These are phyloP conservation scores for Ogataea trehaloabstinens DNA, from an alignment of 805 yeast species.

Conservation along the genomic window DNA sequence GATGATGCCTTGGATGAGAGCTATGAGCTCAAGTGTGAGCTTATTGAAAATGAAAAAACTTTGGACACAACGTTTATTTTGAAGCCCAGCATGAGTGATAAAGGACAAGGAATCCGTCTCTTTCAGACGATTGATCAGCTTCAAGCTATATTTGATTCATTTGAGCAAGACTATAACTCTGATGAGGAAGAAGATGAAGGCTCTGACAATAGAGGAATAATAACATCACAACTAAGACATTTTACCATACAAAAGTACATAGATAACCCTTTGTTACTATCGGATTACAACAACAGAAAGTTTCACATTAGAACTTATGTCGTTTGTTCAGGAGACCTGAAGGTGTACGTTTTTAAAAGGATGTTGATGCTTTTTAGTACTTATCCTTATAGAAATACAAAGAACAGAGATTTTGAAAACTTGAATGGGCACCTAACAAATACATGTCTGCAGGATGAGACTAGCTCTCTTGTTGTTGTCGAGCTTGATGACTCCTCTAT, in stretches of 20 bases:
- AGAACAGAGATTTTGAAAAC: conserved; percentile 32
- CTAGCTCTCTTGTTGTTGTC: conserved; percentile 45
- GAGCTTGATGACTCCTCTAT: conserved; percentile 58
- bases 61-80: conserved; percentile 69
- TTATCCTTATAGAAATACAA: conserved; percentile 40
- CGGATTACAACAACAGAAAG: conserved; percentile 61
- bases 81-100: conserved; percentile 96
- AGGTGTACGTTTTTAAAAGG: conserved; percentile 75
- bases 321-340: conserved; percentile 66
- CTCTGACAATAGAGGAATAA: conserved; percentile 53
- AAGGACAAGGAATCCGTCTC: conserved; percentile 91
- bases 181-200: conserved; percentile 40
- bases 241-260: conserved; percentile 87
- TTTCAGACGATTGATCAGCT: conserved; percentile 77
- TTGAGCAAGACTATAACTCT: conserved; percentile 70
- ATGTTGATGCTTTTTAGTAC: conserved; percentile 83
- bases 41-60: conserved; percentile 46
- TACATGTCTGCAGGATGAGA: conserved; percentile 73
- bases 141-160: conserved; percentile 79
- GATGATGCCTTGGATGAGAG: conserved; percentile 93
- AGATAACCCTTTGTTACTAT: conserved; percentile 61
- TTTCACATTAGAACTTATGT: conserved; percentile 90
- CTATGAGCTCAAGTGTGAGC: conserved; percentile 80
- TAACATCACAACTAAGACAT: conserved; percentile 85
- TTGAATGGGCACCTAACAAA: conserved; percentile 86